Conservation (phyloP, 495 filamentous ascomycete species). For the Stereocaulon alpinum region DNA sequence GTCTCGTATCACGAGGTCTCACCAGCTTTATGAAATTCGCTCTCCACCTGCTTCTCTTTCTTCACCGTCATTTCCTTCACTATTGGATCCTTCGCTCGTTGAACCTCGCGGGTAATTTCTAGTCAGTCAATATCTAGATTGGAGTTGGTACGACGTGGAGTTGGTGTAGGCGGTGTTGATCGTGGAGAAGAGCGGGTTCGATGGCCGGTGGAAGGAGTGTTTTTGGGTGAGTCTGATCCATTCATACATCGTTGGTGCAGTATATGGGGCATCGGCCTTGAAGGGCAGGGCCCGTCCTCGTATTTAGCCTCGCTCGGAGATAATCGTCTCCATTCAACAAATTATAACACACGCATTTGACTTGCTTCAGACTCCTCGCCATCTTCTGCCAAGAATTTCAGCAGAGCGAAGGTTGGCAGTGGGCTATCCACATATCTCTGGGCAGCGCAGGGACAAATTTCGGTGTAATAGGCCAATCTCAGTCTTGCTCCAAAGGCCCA, state of each 20-base stretch:
- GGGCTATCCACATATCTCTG: too few species aligned
- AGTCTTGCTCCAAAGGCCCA: too few species aligned
- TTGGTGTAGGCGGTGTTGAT: neutral
- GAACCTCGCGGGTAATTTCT: neutral
- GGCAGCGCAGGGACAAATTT: too few species aligned
- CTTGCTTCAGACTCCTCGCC: too few species aligned
- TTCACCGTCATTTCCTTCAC: neutral
- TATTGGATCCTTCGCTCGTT: neutral
- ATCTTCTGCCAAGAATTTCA: too few species aligned
- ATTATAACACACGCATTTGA: too few species aligned
- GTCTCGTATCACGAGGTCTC: neutral
- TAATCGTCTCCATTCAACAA: too few species aligned
- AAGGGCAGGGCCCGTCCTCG: too few species aligned
- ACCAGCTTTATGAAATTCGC: neutral
- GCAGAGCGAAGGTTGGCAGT: too few species aligned
- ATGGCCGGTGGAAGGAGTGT: neutral
- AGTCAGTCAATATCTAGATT: neutral
- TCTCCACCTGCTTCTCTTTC: conserved; percentile 1
- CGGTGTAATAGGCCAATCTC: too few species aligned
- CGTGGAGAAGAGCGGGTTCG: neutral
- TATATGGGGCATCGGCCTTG: too few species aligned
- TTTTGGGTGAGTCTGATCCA: neutral
- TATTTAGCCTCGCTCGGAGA: too few species aligned
- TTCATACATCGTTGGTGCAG: neutral
- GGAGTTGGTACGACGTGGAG: neutral